Base-by-base conservation (phyloP, 495 filamentous ascomycete species). In the Neurospora terricola region DNA sequence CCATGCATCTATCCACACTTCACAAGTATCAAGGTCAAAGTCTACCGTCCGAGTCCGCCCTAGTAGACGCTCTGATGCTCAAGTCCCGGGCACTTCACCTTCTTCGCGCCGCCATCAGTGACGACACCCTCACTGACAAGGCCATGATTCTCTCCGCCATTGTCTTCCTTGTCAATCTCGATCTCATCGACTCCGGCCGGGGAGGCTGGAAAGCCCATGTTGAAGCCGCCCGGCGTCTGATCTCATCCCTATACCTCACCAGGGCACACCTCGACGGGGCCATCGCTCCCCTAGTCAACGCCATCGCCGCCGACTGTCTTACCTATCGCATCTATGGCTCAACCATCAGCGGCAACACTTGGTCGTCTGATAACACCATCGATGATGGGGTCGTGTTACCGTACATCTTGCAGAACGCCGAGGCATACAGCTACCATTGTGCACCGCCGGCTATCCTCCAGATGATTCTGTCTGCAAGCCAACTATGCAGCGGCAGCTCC, bases 101-200 rank as follows among this genome's bases (percentile, higher is more conserved):
- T 8, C 75, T 88, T 0, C 80, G 82, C 3, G 72, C 70, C 0
- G 81, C 83, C 36, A 68, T 83, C 78, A 73, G 78, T 71, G 72
- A 76, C 18, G 10, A 73, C 37, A 71, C 80, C 5, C 72, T 82
- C 30, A 73, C 75, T 3, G 84, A 83, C 71, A 79, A 79, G 7
- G 84, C 82, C 38, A 80, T 87, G 43, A 48, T 84, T 8, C 79
- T 86, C 0, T 84, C 86, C 6, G 85, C 85, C 34, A 83, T 87
- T 2, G 84, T 89, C 37, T 86, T 89, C 72, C 82, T 90, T 43
- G 83, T 90, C 72, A 88, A 89, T 54, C 81, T 90, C 30, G 84
- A 88, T 74, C 81, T 90, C 7, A 82, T 90, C 27, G 87, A 90
- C 76, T 85, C 85, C 5, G 87, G 87, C 0, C 85, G 81, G 70